Evolutionary conservation across 805 yeast genomes (phyloP), one percentile per base, ranked within the genome.

Genomic region (Candida boleticola): DNA sequence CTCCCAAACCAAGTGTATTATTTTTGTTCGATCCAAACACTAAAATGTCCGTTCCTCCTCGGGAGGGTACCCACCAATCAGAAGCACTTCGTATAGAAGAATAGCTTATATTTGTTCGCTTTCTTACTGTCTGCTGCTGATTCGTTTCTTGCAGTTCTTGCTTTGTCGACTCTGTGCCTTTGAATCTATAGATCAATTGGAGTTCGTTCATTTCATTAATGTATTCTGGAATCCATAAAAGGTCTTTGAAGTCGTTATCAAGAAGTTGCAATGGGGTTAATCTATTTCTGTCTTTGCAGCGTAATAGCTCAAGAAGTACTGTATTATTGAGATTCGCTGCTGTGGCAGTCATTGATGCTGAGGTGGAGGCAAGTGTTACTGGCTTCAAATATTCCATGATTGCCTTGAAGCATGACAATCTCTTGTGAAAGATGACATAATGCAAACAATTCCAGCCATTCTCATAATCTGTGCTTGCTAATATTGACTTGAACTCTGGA

Each of bases 361-460:
- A n/a, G n/a, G 44, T 22, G 11, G 44, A 20, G 18, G 9, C 14
- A 6, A 14, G 39, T 30, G 29, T 36, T 27, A 26, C 45, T 11
- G 27, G 39, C 39, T 42, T 53, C 25, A 63, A 52, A 44, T 53
- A 53, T 18, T 64, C 67, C 20, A 66, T 38, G 17, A 70, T 42
- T 1, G 57, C 59, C 40, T 70, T 73, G 7, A 83, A 80, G 54
- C 84, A 75, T 16, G 73, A 54, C 32, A 83, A 62, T 41, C 83
- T 70, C 26, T 80, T 85, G 47, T 76, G 64, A 49, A 69, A 77
- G 11, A 85, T 64, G 3, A 89, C 79, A 45, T 80, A 76, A 59
- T 90, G 97, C 22, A 90, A 66, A 20, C 88, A 79, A 33, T 86
- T 85, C 84, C 95, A 89, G 1, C 88, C 85, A 55, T 79, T 87